Percentiles rank a stretch among this genome's conserved stretches.
phyloP scores from a whole-genome alignment of 2,329 filamentous ascomycete species.

The Teratosphaeria pseudoeucalypti region DNA sequence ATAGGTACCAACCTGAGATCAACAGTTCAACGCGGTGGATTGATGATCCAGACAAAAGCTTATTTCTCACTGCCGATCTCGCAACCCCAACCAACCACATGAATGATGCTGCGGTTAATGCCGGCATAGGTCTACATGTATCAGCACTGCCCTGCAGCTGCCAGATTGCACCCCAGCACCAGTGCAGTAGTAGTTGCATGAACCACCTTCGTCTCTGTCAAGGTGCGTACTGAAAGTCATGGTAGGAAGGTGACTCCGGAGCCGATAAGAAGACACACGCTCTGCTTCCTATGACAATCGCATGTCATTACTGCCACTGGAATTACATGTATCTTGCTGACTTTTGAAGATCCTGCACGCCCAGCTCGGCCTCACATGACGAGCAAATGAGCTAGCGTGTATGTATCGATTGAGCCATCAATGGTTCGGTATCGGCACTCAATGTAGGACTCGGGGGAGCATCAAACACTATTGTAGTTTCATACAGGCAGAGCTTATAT shows the following conservation, averaged over 20 bases:
- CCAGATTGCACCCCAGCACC: background rate
- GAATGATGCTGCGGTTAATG: background rate
- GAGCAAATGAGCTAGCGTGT: no score
- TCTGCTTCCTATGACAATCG: no score
- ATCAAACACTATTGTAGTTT: background rate
- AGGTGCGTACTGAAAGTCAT: no score
- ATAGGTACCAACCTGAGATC: no score
- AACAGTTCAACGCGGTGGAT: background rate
- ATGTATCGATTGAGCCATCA: background rate
- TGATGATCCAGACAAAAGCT: background rate
- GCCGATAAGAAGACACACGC: no score
- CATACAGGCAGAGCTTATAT: background rate
- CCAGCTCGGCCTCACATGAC: no score
- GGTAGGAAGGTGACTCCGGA: no score
- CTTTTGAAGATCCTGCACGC: no score
- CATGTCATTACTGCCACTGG: no score
- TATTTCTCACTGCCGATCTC: background rate
- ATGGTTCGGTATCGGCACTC: background rate
- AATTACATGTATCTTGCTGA: no score
- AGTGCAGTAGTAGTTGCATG: background rate
- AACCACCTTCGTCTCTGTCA: no score
- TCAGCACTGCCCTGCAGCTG: background rate
- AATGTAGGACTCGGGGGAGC: background rate
- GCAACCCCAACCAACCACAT: background rate
- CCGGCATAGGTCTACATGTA: no score